Conservation (phyloP, 768 basidiomycete genomes). For the Pisolithus microcarpus region DNA sequence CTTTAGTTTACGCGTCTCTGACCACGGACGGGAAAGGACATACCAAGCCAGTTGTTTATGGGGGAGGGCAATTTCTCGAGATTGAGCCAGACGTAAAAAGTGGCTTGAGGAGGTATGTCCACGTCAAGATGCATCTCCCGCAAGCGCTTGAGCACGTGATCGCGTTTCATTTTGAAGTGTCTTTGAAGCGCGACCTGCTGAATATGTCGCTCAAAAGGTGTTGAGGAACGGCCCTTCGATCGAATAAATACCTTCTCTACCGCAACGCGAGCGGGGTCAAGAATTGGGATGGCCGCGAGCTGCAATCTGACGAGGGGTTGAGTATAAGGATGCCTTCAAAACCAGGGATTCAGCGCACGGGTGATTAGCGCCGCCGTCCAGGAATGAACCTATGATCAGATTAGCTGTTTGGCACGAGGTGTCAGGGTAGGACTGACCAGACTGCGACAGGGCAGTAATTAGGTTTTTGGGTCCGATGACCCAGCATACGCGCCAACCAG, state of each 20-base stretch:
- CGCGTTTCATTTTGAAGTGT: slow-evolving; percentile 88
- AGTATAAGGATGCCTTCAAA: not conserved
- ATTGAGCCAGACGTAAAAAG: slow-evolving; percentile 95
- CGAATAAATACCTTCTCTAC: slow-evolving; percentile 52
- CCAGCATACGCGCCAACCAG: slow-evolving; percentile 94
- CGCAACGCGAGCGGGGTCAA: slow-evolving; percentile 62
- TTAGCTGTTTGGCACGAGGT: not conserved
- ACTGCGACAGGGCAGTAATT: slow-evolving; percentile 86
- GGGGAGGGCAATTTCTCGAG: slow-evolving; percentile 73
- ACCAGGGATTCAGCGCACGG: slow-evolving; percentile 48
- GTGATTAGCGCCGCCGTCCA: slow-evolving; percentile 93
- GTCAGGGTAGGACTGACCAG: slow-evolving; percentile 36
- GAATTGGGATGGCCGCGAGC: slow-evolving; percentile 77
- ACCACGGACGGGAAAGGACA: slow-evolving; percentile 13
- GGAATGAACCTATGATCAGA: slow-evolving; percentile 56
- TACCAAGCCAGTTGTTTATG: slow-evolving; percentile 81
- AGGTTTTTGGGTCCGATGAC: slow-evolving; percentile 87
- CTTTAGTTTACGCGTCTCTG: not conserved
- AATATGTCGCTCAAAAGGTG: not conserved
- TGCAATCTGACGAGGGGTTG: slow-evolving; percentile 50
- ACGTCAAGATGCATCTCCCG: slow-evolving; percentile 73
- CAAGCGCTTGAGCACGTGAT: slow-evolving; percentile 81
- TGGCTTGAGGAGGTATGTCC: slow-evolving; percentile 65
- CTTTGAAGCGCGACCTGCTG: slow-evolving; percentile 71
- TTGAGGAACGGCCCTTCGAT: not conserved